phyloP scores from a whole-genome alignment of 345 rosid genomes.

The Corymbia maculata region DNA sequence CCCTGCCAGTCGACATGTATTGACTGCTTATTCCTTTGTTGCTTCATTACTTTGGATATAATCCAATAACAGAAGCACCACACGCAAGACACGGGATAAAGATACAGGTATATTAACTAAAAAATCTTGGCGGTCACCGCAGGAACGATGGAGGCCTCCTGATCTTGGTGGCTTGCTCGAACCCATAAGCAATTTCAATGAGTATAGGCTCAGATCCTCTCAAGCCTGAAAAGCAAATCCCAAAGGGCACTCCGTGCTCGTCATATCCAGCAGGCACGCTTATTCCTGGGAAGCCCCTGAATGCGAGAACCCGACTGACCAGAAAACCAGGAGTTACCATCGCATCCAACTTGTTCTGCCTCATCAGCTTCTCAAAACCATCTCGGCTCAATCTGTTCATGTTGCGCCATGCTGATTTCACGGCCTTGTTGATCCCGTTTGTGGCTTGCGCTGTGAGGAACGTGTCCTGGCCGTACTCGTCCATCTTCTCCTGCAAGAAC shows the following conservation, averaged over 20 bases:
- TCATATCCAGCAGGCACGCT: slow-evolving; percentile 59
- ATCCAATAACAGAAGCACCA: too few relatives aligned
- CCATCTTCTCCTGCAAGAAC: slow-evolving; percentile 32
- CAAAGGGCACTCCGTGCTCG: slow-evolving; percentile 42
- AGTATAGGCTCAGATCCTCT: slow-evolving; percentile 60
- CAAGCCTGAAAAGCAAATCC: slow-evolving; percentile 53
- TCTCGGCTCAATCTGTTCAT: slow-evolving; percentile 19
- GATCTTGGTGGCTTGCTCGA: slow-evolving; percentile 59
- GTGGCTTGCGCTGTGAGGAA: slow-evolving; percentile 32
- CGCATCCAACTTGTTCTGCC: slow-evolving; percentile 40
- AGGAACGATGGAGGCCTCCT: slow-evolving; percentile 40
- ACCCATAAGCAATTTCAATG: slow-evolving; percentile 60
- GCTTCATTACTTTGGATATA: too few relatives aligned
- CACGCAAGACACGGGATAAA: too few relatives aligned
- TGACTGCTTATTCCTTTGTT: too few relatives aligned
- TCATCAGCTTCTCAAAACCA: slow-evolving; percentile 51
- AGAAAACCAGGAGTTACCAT: slow-evolving; percentile 18
- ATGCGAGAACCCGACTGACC: slow-evolving; percentile 27
- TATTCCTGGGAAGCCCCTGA: slow-evolving; percentile 65
- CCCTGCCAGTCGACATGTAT: too few relatives aligned
- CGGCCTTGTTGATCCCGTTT: slow-evolving; percentile 20
- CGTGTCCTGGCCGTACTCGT: slow-evolving; percentile 33
- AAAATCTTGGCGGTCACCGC: too few relatives aligned
- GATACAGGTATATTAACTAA: too few relatives aligned
- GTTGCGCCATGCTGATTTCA: slow-evolving; percentile 15